Evolutionary conservation across 257 asterid species (phyloP), one percentile per base, ranked within the genome.

Genomic region (Ligustrum vulgare): DNA sequence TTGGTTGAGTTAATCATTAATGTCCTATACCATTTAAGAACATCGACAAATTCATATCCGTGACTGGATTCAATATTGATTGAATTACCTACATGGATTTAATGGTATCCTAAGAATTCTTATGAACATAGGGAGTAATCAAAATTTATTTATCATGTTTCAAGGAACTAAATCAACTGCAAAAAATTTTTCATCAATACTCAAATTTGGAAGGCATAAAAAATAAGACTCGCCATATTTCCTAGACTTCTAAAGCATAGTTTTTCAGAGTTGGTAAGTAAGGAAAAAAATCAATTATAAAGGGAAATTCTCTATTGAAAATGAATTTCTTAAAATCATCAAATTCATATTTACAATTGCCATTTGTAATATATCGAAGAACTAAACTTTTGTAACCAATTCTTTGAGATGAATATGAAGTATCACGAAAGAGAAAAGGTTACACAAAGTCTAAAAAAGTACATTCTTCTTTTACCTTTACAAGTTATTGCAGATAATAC

Each of bases 401-500:
- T 31, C 33, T 65, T 63, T n/a, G 64, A 74, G 64, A 74, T 43
- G 33, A 65, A 35, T 72, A 66, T 66, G 65, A 74, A 66, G 66
- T 18, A 49, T 18, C 18, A 49, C 67, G 33, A 65, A 74, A 43
- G 72, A 12, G 22, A 63, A 31, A 41, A 16, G 23, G 13, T 25
- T 63, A 73, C 70, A 47, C 41, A 12, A 72, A 37, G 23, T 18
- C 56, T 36, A 36, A 56, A 8, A 39, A 13, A 20, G 31, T 22
- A 66, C 5, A 45, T 60, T 67, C 49, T 20, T 67, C 71, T 74
- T n/a, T 39, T 4, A 36, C 73, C 86, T 72, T 74, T 70, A 74
- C 79, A 77, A 76, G 76, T 67, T 78, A 75, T 65, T 56, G 81
- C 79, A 73, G 79, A 77, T 78, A 45, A 77, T 81, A 81, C 75